Evolutionary conservation across 1,284 basidiomycete species (phyloP), one percentile per base, ranked within the genome.

Genomic region (Coniferiporia weirii): DNA sequence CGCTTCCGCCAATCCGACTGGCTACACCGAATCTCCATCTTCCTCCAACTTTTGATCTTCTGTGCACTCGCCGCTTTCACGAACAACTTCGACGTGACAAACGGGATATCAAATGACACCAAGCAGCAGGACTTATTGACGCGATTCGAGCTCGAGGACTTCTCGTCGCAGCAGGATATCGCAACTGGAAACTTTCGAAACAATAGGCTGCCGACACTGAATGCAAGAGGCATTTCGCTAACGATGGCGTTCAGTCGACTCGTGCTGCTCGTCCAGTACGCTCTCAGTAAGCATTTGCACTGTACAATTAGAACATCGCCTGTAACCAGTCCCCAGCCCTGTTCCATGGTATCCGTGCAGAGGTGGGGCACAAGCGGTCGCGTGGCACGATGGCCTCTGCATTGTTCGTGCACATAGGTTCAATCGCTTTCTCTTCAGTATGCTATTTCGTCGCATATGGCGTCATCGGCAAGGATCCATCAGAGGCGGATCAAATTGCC

Each of bases 31-130:
- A 20, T 62, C 46, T 65, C 64, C 46, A 56, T 40, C 58, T 59
- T 63, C 5, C 22, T 63, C 7, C 63, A 64, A 46, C 51, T 64
- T 32, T 20, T 61, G n/a, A 56, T 64, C 7, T 64, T 64, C 59
- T 61, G 61, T 36, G 59, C 61, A 2, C 54, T 64, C 13, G 63
- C 63, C 2, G 56, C 63, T 4, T 64, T 64, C 45, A 64, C 63
- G 13, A 64, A 57, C 35, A 61, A 63, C 44, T 64, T 64, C 32
- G 55, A 64, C 46, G 46, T 64, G 35, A 51, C 54, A 22, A 56
- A 58, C 35, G 63, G 63, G 3, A 55, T 61, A 12, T 43, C 43
- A 27, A 47, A 54, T 19, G 40, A 61, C 49, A 48, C 44, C 1
- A 49, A 49, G 36, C 40, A 46, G 19, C 45, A 61, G 50, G 35